These are phyloP conservation scores for Tetrastigma voinierianum DNA, from an alignment of 164 flowering plant genomes.

Conservation along the genomic window DNA sequence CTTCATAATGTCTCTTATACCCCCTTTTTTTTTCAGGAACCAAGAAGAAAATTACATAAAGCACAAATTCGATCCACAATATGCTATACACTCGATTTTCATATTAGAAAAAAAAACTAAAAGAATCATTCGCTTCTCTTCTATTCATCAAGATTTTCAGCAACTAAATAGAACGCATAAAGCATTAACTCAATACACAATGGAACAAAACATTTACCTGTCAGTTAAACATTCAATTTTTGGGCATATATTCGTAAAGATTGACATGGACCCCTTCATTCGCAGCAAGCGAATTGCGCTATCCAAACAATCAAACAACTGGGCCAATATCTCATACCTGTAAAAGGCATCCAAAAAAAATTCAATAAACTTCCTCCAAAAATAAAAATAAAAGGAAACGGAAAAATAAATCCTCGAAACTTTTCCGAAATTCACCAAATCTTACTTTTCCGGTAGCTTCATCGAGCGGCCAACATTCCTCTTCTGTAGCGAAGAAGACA, in stretches of 20 bases:
- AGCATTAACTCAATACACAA: not conserved
- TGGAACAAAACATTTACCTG: constrained; percentile 45
- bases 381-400: no score
- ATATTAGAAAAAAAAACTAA: no score
- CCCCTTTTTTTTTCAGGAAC: no score
- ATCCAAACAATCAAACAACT: constrained; percentile 36
- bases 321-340: constrained; percentile 27
- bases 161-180: not conserved
- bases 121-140: no score
- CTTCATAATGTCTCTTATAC: no score
- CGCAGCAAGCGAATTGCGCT: constrained; percentile 57
- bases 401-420: not conserved
- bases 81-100: no score
- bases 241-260: constrained; percentile 50
- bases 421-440: not conserved
- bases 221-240: constrained; percentile 58
- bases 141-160: no score
- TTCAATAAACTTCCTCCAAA: not conserved
- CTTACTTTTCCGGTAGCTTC: constrained; percentile 33
- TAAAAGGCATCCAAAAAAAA: constrained; percentile 21
- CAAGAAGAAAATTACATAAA: no score
- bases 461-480: not conserved
- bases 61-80: no score
- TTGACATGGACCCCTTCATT: constrained; percentile 44
- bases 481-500: no score